Base-by-base conservation (phyloP, 2,329 filamentous ascomycete species). In the Dactylella cylindrospora region DNA sequence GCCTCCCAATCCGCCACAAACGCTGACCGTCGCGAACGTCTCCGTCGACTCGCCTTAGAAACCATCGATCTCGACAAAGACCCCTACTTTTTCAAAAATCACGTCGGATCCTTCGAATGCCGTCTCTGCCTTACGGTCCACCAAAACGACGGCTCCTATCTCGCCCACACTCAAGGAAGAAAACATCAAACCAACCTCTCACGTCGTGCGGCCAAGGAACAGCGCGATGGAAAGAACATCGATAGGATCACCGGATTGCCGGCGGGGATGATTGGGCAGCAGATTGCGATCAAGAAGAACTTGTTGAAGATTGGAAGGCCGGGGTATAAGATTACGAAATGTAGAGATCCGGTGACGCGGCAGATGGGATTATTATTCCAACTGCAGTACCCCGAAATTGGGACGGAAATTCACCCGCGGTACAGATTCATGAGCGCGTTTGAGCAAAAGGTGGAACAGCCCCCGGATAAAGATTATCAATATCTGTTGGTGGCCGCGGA, bases 41-140 rank as follows among this genome's bases (percentile, higher is more conserved):
- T 98, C 31, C 90, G 91, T 74, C 96, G 96, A 78, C 90, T 98
- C 72, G 93, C 93, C 57, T 88, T 98, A 71, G 93, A 98, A 77
- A 94, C 90, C 52, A 98, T 98, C 79, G 91, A 97, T 77, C 87
- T 97, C 66, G 93, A 97, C 76, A 97, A 96, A 77, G 93, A 98
- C 76, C 93, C 93, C 0, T 98, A 97, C 81, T 96, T 97, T 79
- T 98, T 98, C 84, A 95, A 95, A 75, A 98, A 98, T 79, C 91
- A 98, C 75, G 88, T 97, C 70, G 93, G 93, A 71, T 93, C 86
- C 71, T 98, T 96, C 75, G 93, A 98, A 75, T 98, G 93, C 74
- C 88, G 93, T 23, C 85, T 98, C 32, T 98, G 93, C 72, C 79
- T 98, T 20, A 98, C 93, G 0, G 91, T 97, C 3, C 93, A 98